Conservation (phyloP, 768 basidiomycete species). For the Russula olivacea region DNA sequence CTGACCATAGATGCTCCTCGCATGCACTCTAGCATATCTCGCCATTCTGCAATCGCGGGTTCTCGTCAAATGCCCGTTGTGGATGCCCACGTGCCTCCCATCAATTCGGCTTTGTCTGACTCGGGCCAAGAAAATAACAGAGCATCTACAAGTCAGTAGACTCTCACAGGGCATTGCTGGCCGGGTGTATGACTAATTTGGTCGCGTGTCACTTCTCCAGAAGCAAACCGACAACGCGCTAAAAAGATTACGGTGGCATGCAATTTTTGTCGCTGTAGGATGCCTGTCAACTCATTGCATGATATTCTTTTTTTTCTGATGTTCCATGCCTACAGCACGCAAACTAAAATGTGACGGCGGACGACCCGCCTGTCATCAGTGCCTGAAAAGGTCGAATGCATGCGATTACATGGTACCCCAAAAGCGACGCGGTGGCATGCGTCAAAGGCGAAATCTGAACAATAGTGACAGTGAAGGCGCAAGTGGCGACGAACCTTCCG, state of each 20-base stretch:
- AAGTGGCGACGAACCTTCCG: constrained; percentile 53
- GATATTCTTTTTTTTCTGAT: constrained; percentile 21
- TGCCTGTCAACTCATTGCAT: constrained; percentile 17
- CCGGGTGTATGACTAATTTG: constrained; percentile 23
- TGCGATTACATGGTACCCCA: constrained; percentile 77
- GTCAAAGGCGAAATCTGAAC: constrained; percentile 36
- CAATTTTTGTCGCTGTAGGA: constrained; percentile 86
- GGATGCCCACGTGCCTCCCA: constrained; percentile 18
- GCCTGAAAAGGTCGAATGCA: constrained; percentile 66
- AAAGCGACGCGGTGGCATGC: constrained; percentile 60
- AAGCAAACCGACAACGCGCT: constrained; percentile 58
- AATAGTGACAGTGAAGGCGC: constrained; percentile 45
- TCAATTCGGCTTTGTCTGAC: constrained; percentile 22
- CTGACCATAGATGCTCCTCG: constrained; percentile 23
- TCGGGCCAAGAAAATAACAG: constrained; percentile 30
- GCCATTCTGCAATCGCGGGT: constrained; percentile 28
- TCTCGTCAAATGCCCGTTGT: constrained; percentile 42
- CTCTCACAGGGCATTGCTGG: constrained; percentile 10
- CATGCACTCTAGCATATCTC: constrained; percentile 14
- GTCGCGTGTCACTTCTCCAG: constrained; percentile 32
- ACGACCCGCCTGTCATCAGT: constrained; percentile 76
- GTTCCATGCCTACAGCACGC: constrained; percentile 46
- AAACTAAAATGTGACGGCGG: constrained; percentile 88
- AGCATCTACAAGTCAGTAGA: constrained; percentile 37
- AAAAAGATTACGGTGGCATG: constrained; percentile 89